Evolutionary conservation across 2,329 filamentous ascomycete genomes (phyloP).

Genomic region (Xylariaceae sp.): DNA sequence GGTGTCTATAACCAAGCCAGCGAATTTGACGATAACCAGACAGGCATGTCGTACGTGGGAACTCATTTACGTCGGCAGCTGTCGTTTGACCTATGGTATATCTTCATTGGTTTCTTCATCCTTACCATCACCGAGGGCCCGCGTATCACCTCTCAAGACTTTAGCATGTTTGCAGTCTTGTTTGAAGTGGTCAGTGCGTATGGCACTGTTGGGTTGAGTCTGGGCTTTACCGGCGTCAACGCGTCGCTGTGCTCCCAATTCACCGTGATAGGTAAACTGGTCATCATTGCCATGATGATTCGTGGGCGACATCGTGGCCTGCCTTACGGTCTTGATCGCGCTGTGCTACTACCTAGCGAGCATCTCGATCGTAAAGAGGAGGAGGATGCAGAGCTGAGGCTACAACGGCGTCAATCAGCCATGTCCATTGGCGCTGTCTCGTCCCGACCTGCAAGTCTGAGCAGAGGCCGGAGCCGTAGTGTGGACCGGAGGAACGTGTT

Average conservation of each 20-base stretch:
- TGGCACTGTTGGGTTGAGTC: conserved; percentile 86
- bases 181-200: conserved; percentile 91
- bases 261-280: conserved; percentile 64
- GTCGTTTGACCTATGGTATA: conserved; percentile 96
- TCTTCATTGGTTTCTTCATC: conserved; percentile 90
- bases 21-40: conserved; percentile 47
- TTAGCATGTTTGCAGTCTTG: conserved; percentile 65
- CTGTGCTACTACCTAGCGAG: conserved; percentile 55
- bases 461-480: conserved; percentile 24
- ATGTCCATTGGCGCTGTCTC: conserved; percentile 22
- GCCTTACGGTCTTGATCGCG: conserved; percentile 62
- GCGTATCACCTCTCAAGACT: conserved; percentile 59
- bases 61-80: conserved; percentile 89
- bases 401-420: conserved; percentile 33
- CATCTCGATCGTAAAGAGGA: conserved; percentile 50
- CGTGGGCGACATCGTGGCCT: conserved; percentile 65
- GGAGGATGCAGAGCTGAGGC: conserved; percentile 37
- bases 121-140: conserved; percentile 82
- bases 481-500: conserved; percentile 23
- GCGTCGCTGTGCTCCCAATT: conserved; percentile 83
- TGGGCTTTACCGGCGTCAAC: conserved; percentile 74
- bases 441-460: conserved; percentile 16
- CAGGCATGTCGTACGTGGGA: conserved; percentile 77
- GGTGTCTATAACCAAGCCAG: conserved; percentile 62
- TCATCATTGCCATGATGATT: conserved; percentile 66